Base-by-base conservation (phyloP, 257 asterid genomes). In the Ehretia macrophylla region DNA sequence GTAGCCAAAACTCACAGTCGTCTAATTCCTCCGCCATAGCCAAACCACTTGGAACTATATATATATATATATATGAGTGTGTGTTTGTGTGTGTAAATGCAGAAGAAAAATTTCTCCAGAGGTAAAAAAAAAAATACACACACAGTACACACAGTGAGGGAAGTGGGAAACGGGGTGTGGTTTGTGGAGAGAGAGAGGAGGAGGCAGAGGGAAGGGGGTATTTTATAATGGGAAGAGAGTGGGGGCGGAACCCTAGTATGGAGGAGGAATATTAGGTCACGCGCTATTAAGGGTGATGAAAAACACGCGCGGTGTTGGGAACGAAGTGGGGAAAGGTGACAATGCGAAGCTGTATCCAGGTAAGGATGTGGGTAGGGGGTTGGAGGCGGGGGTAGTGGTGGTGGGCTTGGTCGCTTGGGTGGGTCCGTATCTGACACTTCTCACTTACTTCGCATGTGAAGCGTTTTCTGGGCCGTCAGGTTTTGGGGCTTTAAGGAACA, bases 1-100 rank as follows among this genome's bases (percentile, higher is more conserved):
- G 84, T 17, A 75, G 55, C 79, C 79, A 75, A 60, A 55, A 66
- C 70, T 75, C 77, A 50, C 64, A 69, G 12, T 75, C 84, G 48
- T 72, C 75, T 10, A 60, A 51, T 18, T 37, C 62, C 50, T 68
- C 60, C 35, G 78, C 73, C 84, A 79, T 78, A 3, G 11, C 14
- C 11, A n/a, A n/a, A n/a, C n/a, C 14, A 5, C 14, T 10, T 4
- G 12, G 12, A 12, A 46, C 18, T 14, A 14, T 1, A 46, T 14
- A 19, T n/a, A n/a, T n/a, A n/a, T n/a, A n/a, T n/a, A n/a, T n/a
- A n/a, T n/a, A n/a, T n/a, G n/a, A n/a, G 27, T 17, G 32, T 18
- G 55, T 8, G 55, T 17, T n/a, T n/a, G n/a, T 49, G 10, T 49
- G 0, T 17, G 21, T n/a, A 17, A 51, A 8, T 51, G 55, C 32